Conservation (phyloP, 352 stramenopile species). For the Phytophthora podocarpi region DNA sequence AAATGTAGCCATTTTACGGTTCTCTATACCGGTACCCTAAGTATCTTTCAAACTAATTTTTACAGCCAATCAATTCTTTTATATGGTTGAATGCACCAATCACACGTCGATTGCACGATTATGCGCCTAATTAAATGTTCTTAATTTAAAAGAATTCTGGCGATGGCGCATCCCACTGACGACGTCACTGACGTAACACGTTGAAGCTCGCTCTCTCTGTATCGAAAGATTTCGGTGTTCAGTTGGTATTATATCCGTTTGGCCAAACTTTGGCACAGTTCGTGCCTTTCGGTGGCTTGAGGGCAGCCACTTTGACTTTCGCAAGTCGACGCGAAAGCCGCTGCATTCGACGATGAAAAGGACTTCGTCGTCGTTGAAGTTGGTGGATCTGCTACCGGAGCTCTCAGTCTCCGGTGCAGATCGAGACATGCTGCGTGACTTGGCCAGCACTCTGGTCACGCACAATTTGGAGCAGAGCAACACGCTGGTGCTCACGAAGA, state of each 20-base stretch:
- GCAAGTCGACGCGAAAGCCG: neutral
- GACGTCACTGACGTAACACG: neutral
- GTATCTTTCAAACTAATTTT: too few relatives aligned
- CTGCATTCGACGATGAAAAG: constrained; percentile 6
- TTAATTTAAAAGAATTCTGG: neutral
- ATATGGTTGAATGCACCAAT: constrained; percentile 8
- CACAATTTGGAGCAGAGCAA: constrained; percentile 40
- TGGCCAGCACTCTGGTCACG: constrained; percentile 26
- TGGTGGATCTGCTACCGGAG: constrained; percentile 10
- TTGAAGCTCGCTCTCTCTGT: constrained; percentile 4
- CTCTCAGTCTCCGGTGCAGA: constrained; percentile 20
- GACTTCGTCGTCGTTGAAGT: neutral
- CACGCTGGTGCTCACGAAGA: constrained; percentile 35
- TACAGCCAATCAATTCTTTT: constrained; percentile 19
- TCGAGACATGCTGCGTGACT: constrained; percentile 21
- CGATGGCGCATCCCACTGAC: constrained; percentile 16
- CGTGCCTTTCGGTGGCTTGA: neutral
- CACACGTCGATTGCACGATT: neutral
- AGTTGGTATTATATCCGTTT: too few relatives aligned
- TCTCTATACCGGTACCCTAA: too few relatives aligned
- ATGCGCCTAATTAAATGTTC: too few relatives aligned
- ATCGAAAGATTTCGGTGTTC: neutral
- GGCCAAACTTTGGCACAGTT: too few relatives aligned
- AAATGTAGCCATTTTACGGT: too few relatives aligned
- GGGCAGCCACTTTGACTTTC: constrained; percentile 6